Base-by-base conservation (phyloP, 208 protist species). In the Trypanosoma conorhini region DNA sequence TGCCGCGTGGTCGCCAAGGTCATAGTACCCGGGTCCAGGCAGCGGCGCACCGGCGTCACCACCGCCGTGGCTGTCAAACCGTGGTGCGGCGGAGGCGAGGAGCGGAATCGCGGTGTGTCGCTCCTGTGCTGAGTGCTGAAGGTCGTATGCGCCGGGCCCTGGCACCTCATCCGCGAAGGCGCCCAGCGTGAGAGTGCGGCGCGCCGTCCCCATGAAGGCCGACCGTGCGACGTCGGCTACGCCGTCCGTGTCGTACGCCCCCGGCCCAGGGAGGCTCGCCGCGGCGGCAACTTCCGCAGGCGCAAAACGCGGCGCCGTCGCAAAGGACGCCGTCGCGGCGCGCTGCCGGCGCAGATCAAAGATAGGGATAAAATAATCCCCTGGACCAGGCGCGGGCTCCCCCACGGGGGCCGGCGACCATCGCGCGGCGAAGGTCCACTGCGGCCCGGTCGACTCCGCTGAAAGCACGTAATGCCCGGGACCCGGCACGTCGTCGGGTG, bases 21-120 rank as follows among this genome's bases (percentile, higher is more conserved):
- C 55, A 70, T 89, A 89, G 12, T 64, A 66, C 31, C 81, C 84
- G 46, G 84, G 84, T 12, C 84, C 83, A 1, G 77, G 80, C 17
- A 42, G n/a, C 7, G 26, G 13, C 48, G 17, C 42, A 17, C 54
- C 60, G 21, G 24, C 56, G 10, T 62, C 62, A 21, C 57, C 51
- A 22, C 12, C 58, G 17, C 72, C 63, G 40, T 8, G 3, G 26
- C 54, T 46, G 31, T 52, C 33, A 61, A 73, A 79, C 12, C 67
- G 58, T 19, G 54, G 42, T 62, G 74, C n/a, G 4, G 62, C 52
- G 31, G 50, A 19, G 17, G 24, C 33, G 38, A 81, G 35, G 50
- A 77, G 0, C 42, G 76, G 67, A 12, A 54, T 44, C n/a, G 59
- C 56, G 0, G 63, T n/a, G 9, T 60, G 76, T 67, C 35, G 40